Base-by-base conservation (phyloP, 345 rosid species). In the Isatis tinctoria region DNA sequence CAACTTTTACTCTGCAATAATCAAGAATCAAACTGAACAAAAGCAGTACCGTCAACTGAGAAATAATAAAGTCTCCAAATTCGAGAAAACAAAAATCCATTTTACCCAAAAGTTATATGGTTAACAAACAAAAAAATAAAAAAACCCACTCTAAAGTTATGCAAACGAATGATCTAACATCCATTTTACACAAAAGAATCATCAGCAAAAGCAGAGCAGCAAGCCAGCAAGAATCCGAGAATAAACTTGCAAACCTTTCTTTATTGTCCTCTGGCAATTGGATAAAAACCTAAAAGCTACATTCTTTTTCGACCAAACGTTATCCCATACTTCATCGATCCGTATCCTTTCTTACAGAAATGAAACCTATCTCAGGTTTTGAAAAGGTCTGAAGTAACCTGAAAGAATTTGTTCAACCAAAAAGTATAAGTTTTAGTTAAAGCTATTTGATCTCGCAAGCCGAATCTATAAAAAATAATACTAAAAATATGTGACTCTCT, bases 381-480 rank as follows among this genome's bases (percentile, higher is more conserved):
- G 84, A 84, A 86, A 67, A 86, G 81, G 77, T 77, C 82, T 62
- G 95, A 80, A 8, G 88, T 82, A 40, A 87, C 87, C 96, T 86
- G 88, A 72, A 78, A 74, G 27, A 61, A 61, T 39, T 39, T 8
- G 43, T 64, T 64, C 44, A 43, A 14, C 14, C 47, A 43, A 43
- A 7, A 41, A 41, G 45, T 13, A 40, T 40, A 40, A 63, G 60
- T 58, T 5, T 56, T 44, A 2, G 14, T 66, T 54, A 20, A 22
- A 53, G 52, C 70, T 30, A 57, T 5, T 5, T 58, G 14, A 14
- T 45, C 56, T 20, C 24, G 12, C 10, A 52, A 53, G 22, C n/a
- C n/a, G n/a, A n/a, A n/a, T n/a, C n/a, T n/a, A n/a, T n/a, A n/a
- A n/a, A n/a, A n/a, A n/a, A n/a, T n/a, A n/a, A n/a, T n/a, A n/a